phyloP scores from a whole-genome alignment of 1,284 basidiomycete genomes.

The Ganoderma meredithae region DNA sequence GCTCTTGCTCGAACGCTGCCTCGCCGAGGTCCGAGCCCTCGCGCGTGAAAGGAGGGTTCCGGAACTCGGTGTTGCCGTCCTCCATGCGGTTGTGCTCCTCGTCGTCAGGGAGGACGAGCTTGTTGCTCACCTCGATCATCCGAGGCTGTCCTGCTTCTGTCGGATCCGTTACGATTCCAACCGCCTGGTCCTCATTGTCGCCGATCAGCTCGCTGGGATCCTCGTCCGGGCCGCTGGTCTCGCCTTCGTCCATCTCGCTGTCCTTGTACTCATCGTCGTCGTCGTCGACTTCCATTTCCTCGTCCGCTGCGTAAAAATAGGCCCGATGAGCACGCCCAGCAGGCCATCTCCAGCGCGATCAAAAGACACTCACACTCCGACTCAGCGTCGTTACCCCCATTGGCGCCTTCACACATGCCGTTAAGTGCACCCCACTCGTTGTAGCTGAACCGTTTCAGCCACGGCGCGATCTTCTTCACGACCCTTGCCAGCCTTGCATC shows the following conservation, averaged over 20 bases:
- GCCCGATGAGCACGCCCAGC: neutral
- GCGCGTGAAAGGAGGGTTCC: slow-evolving; percentile 9
- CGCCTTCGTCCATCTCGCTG: neutral
- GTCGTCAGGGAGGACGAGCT: slow-evolving; percentile 11
- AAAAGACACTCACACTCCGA: neutral
- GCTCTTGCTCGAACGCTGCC: slow-evolving; percentile 15
- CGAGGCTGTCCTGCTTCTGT: neutral
- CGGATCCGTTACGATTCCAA: neutral
- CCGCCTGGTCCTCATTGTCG: neutral
- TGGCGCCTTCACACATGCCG: slow-evolving; percentile 13
- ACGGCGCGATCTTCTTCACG: slow-evolving; percentile 18
- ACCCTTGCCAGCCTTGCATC: slow-evolving; percentile 19
- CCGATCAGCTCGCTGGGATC: neutral
- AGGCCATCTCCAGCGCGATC: neutral
- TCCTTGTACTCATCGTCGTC: neutral
- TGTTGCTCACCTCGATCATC: slow-evolving; percentile 1
- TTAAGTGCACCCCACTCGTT: neutral
- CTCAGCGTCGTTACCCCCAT: neutral
- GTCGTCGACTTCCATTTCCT: too few species aligned
- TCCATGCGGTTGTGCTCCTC: slow-evolving; percentile 15
- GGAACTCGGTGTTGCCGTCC: slow-evolving; percentile 9
- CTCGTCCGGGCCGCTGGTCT: slow-evolving; percentile 2
- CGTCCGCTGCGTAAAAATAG: neutral
- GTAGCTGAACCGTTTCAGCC: slow-evolving; percentile 16
- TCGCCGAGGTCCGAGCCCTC: slow-evolving; percentile 11